Base-by-base conservation (phyloP, 2,329 filamentous ascomycete genomes). In the Sclerotinia spermophila region DNA sequence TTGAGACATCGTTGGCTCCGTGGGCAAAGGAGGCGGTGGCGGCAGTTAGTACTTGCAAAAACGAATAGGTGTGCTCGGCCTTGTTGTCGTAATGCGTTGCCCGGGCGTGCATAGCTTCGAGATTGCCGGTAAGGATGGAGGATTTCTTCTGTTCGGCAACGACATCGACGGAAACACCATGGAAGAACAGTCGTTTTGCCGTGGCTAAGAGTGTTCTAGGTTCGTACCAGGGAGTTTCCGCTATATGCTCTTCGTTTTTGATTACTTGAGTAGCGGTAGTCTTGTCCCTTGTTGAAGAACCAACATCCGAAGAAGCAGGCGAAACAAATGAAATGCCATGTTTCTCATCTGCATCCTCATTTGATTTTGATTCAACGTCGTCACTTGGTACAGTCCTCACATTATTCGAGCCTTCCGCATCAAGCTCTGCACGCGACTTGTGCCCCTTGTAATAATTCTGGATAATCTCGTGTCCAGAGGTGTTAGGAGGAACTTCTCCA, bases 1-100 rank as follows among this genome's bases (percentile, higher is more conserved):
- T 92, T 45, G 89, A 89, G 68, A 93, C 89, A 77, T 94, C 91
- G 79, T 94, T 93, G 79, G 91, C 90, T 71, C 91, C 91, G 82
- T 94, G 86, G 7, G 85, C 85, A 72, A 85, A 84, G 1, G 83
- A 85, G 4, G 82, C 82, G 45, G 82, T 84, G 73, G 82, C 83
- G 27, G 83, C 83, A 5, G 85, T 86, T 60, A 86, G 74, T 69
- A 87, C 78, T 77, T 87, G 86, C 53, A 86, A 79, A 75, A 86
- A 86, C 2, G 85, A 83, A 74, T 83, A 85, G 38, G 80, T 80
- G 79, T 91, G 87, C 81, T 92, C 90, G 69, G 90, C 87, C 78
- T 92, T 88, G 78, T 91, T 91, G 74, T 87, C 82, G 77, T 91
- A 92, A 80, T 91, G 90, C 72, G 83, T 79, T 11, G 90, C 90